phyloP scores from a whole-genome alignment of 371 early-diverging fungal species.

The Syncephalis fuscata region DNA sequence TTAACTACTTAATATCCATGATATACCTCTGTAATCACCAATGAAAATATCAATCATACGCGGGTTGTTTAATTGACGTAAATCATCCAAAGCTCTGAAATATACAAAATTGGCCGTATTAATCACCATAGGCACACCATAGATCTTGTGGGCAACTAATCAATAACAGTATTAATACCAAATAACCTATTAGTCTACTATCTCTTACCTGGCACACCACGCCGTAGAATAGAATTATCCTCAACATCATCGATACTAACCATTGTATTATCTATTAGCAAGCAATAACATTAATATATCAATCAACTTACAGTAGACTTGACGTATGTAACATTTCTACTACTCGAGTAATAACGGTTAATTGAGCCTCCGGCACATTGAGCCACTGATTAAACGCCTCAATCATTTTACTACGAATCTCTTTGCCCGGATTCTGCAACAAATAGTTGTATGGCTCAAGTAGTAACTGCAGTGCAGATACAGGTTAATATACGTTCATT shows the following conservation, averaged over 20 bases:
- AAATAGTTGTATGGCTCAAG: slow-evolving; percentile 76
- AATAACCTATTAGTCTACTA: background rate
- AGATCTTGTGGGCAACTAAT: slow-evolving; percentile 84
- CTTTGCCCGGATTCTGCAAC: slow-evolving; percentile 68
- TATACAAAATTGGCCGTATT: slow-evolving; percentile 93
- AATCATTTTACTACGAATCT: slow-evolving; percentile 73
- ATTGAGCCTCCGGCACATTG: slow-evolving; percentile 41
- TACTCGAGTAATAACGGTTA: slow-evolving; percentile 54
- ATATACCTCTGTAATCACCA: slow-evolving; percentile 11
- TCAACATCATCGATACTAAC: slow-evolving; percentile 88
- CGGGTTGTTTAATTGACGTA: slow-evolving; percentile 45
- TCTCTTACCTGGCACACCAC: slow-evolving; percentile 62
- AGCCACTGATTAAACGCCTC: slow-evolving; percentile 83
- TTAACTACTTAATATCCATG: background rate
- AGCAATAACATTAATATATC: background rate
- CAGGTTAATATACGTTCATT: no score
- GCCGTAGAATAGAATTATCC: slow-evolving; percentile 72
- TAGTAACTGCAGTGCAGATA: slow-evolving; percentile 25
- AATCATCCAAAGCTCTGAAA: slow-evolving; percentile 73
- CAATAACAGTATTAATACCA: background rate
- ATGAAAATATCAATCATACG: slow-evolving; percentile 63
- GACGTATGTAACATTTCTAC: slow-evolving; percentile 91
- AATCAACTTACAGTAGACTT: slow-evolving; percentile 54
- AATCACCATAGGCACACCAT: slow-evolving; percentile 79
- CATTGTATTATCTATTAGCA: background rate